phyloP scores from a whole-genome alignment of 2,329 filamentous ascomycete species.

The Botrytis byssoidea region DNA sequence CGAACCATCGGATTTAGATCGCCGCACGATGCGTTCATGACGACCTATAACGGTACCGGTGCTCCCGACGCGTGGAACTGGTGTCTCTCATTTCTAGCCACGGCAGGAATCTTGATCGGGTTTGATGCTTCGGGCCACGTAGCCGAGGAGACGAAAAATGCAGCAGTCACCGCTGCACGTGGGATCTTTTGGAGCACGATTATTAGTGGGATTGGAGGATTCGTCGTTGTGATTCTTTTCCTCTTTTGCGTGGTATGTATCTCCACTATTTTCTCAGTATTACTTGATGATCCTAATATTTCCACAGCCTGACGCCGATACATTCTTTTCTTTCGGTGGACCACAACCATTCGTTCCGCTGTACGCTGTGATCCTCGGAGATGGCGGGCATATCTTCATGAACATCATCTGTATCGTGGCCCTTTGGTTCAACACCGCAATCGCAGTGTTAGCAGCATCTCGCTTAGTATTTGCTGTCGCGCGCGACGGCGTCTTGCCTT shows the following conservation, averaged over 20 bases:
- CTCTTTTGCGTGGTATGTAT: constrained; percentile 21
- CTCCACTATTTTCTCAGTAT: not conserved
- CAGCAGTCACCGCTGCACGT: constrained; percentile 23
- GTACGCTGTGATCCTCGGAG: constrained; percentile 22
- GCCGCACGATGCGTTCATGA: constrained; percentile 22
- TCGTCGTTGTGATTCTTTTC: constrained; percentile 22
- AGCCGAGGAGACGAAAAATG: constrained; percentile 23
- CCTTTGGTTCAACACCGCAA: constrained; percentile 24
- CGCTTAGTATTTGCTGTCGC: constrained; percentile 25
- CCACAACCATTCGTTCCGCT: constrained; percentile 26
- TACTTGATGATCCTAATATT: not conserved
- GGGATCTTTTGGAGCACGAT: constrained; percentile 26
- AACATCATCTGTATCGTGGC: constrained; percentile 21
- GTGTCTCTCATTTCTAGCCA: constrained; percentile 23
- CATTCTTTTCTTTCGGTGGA: constrained; percentile 18
- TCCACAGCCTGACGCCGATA: constrained; percentile 21
- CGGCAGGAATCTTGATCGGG: constrained; percentile 24
- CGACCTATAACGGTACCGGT: constrained; percentile 25
- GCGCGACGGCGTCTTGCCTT: constrained; percentile 24
- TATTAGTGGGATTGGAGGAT: constrained; percentile 21
- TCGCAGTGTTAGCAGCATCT: constrained; percentile 24
- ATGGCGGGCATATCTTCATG: constrained; percentile 22
- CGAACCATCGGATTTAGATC: constrained; percentile 23
- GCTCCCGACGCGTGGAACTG: constrained; percentile 22
- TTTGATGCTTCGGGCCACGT: constrained; percentile 25